Conservation (phyloP, 345 rosid genomes). For the Eucalyptus shirleyi region DNA sequence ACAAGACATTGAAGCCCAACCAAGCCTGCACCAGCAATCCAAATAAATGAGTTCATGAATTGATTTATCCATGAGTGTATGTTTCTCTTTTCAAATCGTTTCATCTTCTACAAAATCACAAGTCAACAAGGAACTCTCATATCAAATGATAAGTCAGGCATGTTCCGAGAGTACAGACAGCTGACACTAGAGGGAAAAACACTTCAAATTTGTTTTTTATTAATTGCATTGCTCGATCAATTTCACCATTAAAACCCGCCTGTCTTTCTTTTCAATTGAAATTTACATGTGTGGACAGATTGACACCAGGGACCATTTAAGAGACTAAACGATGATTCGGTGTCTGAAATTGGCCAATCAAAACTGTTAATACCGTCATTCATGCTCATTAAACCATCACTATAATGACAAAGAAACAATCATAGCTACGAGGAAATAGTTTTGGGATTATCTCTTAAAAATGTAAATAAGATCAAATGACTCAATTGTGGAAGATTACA, state of each 20-base stretch:
- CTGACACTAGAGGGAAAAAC: background rate
- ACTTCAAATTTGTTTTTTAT: background rate
- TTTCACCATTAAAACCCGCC: background rate
- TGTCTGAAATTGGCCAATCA: background rate
- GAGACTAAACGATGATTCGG: too few relatives aligned
- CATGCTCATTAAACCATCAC: background rate
- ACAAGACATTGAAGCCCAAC: background rate
- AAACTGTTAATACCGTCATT: background rate
- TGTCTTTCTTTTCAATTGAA: background rate
- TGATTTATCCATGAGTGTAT: background rate
- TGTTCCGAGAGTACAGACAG: background rate
- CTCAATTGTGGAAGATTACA: background rate
- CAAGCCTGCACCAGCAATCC: background rate
- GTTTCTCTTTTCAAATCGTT: background rate
- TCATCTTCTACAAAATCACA: background rate
- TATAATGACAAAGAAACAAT: background rate
- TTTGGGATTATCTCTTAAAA: background rate
- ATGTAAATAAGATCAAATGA: background rate
- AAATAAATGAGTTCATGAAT: background rate
- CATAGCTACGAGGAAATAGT: background rate
- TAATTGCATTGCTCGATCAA: background rate
- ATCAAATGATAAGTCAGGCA: background rate
- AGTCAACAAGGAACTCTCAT: background rate
- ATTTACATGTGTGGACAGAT: too few relatives aligned
- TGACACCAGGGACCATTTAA: rapidly evolving